These are phyloP conservation scores for Aspergillus cejpii DNA, from an alignment of 2,329 filamentous ascomycete species.

Conservation along the genomic window DNA sequence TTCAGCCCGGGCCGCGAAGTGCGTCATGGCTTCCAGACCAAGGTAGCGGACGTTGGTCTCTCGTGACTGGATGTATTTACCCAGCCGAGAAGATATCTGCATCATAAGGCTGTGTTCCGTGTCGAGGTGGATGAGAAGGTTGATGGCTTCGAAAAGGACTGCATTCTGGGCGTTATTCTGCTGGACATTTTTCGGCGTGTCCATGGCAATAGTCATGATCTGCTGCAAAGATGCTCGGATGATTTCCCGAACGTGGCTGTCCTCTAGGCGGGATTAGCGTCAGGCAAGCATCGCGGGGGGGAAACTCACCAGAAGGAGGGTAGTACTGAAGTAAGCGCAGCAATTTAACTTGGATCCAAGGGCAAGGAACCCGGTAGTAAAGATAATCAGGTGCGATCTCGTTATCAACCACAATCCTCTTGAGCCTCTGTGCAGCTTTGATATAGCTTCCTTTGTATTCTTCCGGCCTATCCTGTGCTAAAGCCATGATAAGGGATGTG, in stretches of 20 bases:
- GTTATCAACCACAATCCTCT: conserved; percentile 82
- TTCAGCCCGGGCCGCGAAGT: conserved; percentile 87
- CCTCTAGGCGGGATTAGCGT: conserved; percentile 52
- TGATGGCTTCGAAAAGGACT: conserved; percentile 96
- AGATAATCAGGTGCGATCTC: conserved; percentile 88
- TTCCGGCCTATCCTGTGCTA: conserved; percentile 90
- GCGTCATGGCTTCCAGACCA: conserved; percentile 94
- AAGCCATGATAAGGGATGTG: conserved; percentile 87
- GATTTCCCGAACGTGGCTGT: conserved; percentile 83
- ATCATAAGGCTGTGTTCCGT: conserved; percentile 93
- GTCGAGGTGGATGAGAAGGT: conserved; percentile 94
- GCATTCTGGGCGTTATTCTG: conserved; percentile 99
- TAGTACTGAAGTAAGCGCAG: conserved; percentile 91
- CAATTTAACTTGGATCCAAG: conserved; percentile 96
- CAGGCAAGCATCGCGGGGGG: conserved; percentile 1
- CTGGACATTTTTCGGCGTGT: conserved; percentile 95
- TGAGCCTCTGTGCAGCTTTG: conserved; percentile 83
- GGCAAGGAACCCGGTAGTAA: conserved; percentile 99
- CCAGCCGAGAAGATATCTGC: conserved; percentile 83
- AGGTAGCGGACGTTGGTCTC: conserved; percentile 97
- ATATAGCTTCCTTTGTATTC: conserved; percentile 91
- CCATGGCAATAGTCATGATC: conserved; percentile 84
- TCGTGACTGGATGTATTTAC: conserved; percentile 91
- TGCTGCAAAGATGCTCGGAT: conserved; percentile 86
- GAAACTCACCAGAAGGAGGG: conserved; percentile 69